Evolutionary conservation across 1,284 basidiomycete genomes (phyloP).

Genomic region (Tilletia setariae): DNA sequence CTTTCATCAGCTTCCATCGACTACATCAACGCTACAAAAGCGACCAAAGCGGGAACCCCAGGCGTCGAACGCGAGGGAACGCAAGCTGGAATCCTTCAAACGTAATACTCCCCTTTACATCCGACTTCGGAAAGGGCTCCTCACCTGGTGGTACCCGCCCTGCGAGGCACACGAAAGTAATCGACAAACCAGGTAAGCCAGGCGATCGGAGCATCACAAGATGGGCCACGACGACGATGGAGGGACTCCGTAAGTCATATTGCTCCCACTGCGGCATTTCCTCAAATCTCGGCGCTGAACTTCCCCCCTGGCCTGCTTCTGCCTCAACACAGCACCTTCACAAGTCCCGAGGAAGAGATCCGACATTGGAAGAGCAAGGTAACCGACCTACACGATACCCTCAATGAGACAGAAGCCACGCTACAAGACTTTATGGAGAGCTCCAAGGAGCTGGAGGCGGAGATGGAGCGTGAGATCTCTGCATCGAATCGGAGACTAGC

Average conservation of each 20-base stretch:
- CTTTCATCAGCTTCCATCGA: too few species aligned
- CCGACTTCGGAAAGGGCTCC: neutral
- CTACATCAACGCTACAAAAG: too few species aligned
- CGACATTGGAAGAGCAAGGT: slow-evolving; percentile 44
- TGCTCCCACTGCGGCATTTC: neutral
- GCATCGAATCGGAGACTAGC: slow-evolving; percentile 31
- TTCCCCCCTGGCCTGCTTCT: neutral
- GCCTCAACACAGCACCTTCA: slow-evolving; percentile 30
- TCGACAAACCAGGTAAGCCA: neutral
- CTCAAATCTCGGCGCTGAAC: neutral
- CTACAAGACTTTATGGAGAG: slow-evolving; percentile 49
- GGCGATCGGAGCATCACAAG: neutral
- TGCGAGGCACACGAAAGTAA: neutral
- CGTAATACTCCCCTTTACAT: too few species aligned
- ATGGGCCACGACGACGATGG: slow-evolving; percentile 12
- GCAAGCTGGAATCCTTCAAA: too few species aligned
- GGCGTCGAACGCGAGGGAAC: too few species aligned
- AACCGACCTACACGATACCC: slow-evolving; percentile 42
- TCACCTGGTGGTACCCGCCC: too few species aligned
- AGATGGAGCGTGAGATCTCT: slow-evolving; percentile 49
- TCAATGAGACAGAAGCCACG: slow-evolving; percentile 41
- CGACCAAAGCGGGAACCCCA: too few species aligned
- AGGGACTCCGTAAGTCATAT: slow-evolving; percentile 1
- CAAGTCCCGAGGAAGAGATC: slow-evolving; percentile 41
- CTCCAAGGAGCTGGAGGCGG: slow-evolving; percentile 49